These are phyloP conservation scores for Calycina herbarum DNA, from an alignment of 2,329 filamentous ascomycete genomes.

Conservation along the genomic window DNA sequence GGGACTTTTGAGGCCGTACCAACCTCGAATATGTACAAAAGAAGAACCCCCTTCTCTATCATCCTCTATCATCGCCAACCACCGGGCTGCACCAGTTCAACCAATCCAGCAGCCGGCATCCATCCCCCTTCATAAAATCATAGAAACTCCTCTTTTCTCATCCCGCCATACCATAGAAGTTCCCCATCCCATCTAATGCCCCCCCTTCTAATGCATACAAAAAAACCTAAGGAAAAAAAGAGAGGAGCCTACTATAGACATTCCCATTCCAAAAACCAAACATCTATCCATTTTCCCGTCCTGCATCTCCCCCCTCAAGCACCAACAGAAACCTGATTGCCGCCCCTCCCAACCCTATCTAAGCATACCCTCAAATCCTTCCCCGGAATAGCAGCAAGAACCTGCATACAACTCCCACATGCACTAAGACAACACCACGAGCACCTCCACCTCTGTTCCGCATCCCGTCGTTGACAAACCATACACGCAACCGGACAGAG, in stretches of 20 bases:
- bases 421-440: conserved; percentile 38
- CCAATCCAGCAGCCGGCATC: neutral
- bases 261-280: too few relatives aligned
- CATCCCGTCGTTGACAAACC: conserved; percentile 35
- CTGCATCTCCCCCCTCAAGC: neutral
- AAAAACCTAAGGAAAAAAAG: neutral
- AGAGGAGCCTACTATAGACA: neutral
- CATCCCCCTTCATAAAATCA: neutral
- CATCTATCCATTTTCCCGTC: conserved; percentile 2
- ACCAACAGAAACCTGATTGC: neutral
- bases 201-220: conserved; percentile 6
- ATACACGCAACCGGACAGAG: conserved; percentile 37
- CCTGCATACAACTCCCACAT: conserved; percentile 36
- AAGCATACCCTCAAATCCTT: conserved; percentile 32
- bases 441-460: conserved; percentile 34
- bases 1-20: neutral
- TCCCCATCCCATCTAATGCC: neutral
- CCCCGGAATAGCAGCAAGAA: conserved; percentile 28
- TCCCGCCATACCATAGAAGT: neutral
- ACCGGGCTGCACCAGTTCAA: neutral
- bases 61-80: neutral
- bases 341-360: conserved; percentile 24
- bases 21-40: conserved; percentile 8
- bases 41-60: neutral
- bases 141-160: neutral